phyloP scores from a whole-genome alignment of 192 early-diverging fungal genomes.

The Rhizophlyctis rosea region DNA sequence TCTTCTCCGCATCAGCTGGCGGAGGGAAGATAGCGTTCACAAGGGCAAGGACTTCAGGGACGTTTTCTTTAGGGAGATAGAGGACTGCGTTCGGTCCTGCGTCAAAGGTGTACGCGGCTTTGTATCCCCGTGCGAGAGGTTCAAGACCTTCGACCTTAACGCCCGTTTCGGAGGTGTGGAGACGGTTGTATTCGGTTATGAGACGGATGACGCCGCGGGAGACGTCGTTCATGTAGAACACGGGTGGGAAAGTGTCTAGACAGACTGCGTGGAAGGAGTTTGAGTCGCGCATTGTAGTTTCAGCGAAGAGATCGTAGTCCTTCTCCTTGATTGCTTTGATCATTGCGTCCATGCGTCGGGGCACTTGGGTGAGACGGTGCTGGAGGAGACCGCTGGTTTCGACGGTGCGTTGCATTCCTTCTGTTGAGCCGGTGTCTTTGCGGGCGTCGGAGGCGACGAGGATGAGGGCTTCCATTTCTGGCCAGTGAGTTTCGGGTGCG shows the following conservation, averaged over 20 bases:
- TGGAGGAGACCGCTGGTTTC: slow-evolving; percentile 84
- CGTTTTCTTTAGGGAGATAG: slow-evolving; percentile 78
- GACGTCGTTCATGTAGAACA: slow-evolving; percentile 96
- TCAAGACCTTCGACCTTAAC: slow-evolving; percentile 1
- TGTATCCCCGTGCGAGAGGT: slow-evolving; percentile 44
- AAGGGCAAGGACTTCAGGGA: slow-evolving; percentile 80
- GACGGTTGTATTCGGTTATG: slow-evolving; percentile 83
- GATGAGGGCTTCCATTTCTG: slow-evolving; percentile 91
- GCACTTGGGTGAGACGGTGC: slow-evolving; percentile 80
- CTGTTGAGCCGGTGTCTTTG: slow-evolving; percentile 88
- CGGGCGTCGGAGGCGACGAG: slow-evolving; percentile 90
- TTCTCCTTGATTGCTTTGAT: slow-evolving; percentile 72
- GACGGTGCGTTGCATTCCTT: slow-evolving; percentile 97
- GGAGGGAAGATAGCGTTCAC: slow-evolving; percentile 82
- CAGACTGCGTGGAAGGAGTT: slow-evolving; percentile 99
- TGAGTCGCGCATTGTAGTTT: slow-evolving; percentile 95
- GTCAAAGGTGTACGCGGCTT: slow-evolving; percentile 97
- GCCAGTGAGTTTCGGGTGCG: slow-evolving; percentile 87
- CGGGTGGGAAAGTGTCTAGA: slow-evolving; percentile 97
- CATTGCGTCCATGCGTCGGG: slow-evolving; percentile 86
- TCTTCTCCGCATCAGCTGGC: slow-evolving; percentile 9
- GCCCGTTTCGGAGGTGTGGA: slow-evolving; percentile 3
- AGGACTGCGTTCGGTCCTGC: slow-evolving; percentile 99
- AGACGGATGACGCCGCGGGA: slow-evolving; percentile 83
- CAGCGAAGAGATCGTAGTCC: slow-evolving; percentile 90